These are phyloP conservation scores for Paramyrothecium sp. DNA, from an alignment of 2,329 filamentous ascomycete species.

Conservation along the genomic window DNA sequence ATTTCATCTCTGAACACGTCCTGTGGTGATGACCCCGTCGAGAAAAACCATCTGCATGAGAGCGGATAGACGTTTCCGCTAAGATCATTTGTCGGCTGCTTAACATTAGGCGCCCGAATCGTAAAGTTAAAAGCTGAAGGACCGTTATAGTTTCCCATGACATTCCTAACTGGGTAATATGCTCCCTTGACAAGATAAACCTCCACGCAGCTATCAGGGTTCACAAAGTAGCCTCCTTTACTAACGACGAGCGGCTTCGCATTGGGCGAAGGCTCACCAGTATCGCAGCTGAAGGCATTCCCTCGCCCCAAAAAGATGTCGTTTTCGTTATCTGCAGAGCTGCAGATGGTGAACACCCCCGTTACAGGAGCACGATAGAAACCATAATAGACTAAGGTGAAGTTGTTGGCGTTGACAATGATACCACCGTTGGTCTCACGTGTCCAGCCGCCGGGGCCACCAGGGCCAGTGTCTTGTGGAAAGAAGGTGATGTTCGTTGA, in stretches of 20 bases:
- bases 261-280: slow-evolving; percentile 4
- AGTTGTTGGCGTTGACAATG: slow-evolving; percentile 18
- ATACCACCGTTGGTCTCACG: slow-evolving; percentile 12
- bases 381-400: slow-evolving; percentile 17
- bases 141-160: slow-evolving; percentile 14
- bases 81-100: neutral
- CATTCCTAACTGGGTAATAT: slow-evolving; percentile 17
- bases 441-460: slow-evolving; percentile 8
- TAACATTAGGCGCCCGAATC: neutral
- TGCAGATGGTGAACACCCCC: slow-evolving; percentile 15
- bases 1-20: neutral
- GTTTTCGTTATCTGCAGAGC: slow-evolving; percentile 17
- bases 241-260: slow-evolving; percentile 9
- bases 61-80: neutral
- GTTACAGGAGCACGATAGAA: slow-evolving; percentile 13
- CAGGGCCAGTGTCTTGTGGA: slow-evolving; percentile 12
- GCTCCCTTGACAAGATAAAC: slow-evolving; percentile 12
- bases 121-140: neutral
- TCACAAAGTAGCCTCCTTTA: slow-evolving; percentile 12
- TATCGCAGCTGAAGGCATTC: slow-evolving; percentile 14
- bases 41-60: neutral
- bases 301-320: slow-evolving; percentile 17
- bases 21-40: no score
- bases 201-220: slow-evolving; percentile 11
- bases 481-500: slow-evolving; percentile 13